Evolutionary conservation across 2,329 filamentous ascomycete species (phyloP).

Genomic region (Xylariaceae sp.): DNA sequence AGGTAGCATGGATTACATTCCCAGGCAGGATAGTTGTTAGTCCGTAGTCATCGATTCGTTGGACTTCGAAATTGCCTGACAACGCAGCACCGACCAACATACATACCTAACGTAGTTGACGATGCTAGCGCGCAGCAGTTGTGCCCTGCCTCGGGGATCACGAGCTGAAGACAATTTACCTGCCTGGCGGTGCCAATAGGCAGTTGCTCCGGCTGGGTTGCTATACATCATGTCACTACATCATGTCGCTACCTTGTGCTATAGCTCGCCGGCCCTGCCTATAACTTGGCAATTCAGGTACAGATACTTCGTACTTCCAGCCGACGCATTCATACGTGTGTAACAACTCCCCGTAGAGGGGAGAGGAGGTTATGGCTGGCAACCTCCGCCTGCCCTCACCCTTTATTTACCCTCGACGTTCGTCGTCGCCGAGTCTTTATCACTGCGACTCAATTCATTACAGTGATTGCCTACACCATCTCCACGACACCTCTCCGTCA

Average conservation of each 20-base stretch:
- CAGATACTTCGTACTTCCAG: too few relatives aligned
- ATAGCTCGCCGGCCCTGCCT: background rate
- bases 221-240: background rate
- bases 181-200: background rate
- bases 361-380: background rate
- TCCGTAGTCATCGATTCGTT: too few relatives aligned
- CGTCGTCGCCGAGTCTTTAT: background rate
- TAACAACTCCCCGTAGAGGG: background rate
- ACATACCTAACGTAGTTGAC: too few relatives aligned
- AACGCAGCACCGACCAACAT: background rate
- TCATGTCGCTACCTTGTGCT: background rate
- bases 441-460: conserved; percentile 10
- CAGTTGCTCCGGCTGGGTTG: background rate
- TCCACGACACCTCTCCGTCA: conserved; percentile 5
- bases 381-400: background rate
- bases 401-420: background rate
- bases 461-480: too few relatives aligned
- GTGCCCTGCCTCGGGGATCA: background rate
- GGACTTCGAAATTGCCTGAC: background rate
- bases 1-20: too few relatives aligned
- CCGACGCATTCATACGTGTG: background rate
- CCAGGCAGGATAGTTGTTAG: too few relatives aligned
- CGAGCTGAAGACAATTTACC: background rate
- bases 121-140: too few relatives aligned
- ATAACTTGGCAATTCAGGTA: background rate